A percentile compares a stretch with the other conserved stretches of the same genome.
phyloP scores from a whole-genome alignment of 1,139 yeast species.

The Yamadazyma spencermartinsiae region DNA sequence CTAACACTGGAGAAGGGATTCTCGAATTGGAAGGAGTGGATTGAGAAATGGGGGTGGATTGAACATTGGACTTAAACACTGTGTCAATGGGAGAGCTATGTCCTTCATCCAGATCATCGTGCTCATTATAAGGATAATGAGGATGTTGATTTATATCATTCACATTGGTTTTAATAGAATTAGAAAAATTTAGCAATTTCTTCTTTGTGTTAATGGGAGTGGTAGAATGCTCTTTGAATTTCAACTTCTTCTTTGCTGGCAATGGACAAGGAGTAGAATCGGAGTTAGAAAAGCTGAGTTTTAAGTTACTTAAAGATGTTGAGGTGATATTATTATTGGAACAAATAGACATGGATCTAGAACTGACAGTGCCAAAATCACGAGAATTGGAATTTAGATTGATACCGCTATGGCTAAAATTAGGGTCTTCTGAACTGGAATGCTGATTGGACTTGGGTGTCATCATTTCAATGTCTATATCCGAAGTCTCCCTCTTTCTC shows the following conservation, averaged over 20 bases:
- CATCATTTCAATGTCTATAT: conserved; percentile 23
- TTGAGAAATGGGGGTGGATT: conserved; percentile 35
- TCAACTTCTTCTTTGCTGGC: conserved; percentile 31
- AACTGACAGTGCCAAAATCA: background rate
- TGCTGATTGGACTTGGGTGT: conserved; percentile 17
- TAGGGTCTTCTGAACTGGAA: conserved; percentile 1
- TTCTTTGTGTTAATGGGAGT: conserved; percentile 17
- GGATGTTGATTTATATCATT: conserved; percentile 9
- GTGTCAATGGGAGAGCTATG: conserved; percentile 11
- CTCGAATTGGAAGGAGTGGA: conserved; percentile 37
- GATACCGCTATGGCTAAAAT: conserved; percentile 1
- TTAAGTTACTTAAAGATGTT: conserved; percentile 17
- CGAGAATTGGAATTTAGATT: background rate
- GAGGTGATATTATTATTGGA: conserved; percentile 12
- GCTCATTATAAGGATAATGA: conserved; percentile 13
- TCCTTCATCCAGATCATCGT: conserved; percentile 12
- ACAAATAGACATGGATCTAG: conserved; percentile 16
- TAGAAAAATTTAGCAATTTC: conserved; percentile 25
- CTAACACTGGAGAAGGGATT: conserved; percentile 21
- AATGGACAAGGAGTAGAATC: conserved; percentile 41
- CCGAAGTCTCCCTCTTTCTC: conserved; percentile 19
- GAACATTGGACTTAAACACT: conserved; percentile 6
- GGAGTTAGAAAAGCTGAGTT: conserved; percentile 28
- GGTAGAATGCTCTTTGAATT: conserved; percentile 19
- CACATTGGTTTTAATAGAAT: conserved; percentile 25